These are phyloP conservation scores for Eucalyptus shirleyi DNA, from an alignment of 345 rosid species.

Conservation along the genomic window DNA sequence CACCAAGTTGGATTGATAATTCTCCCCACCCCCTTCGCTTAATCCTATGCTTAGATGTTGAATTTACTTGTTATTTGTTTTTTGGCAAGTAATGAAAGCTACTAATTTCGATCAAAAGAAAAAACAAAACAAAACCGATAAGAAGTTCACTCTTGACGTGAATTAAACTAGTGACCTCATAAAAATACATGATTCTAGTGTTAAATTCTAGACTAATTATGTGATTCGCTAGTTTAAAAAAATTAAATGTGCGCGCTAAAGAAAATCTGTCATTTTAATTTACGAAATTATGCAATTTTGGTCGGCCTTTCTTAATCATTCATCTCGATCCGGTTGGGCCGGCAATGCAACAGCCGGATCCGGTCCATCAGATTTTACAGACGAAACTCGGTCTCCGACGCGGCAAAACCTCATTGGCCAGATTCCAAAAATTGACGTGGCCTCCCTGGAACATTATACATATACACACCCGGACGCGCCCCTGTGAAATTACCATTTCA, in stretches of 20 bases:
- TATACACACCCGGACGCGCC: not conserved
- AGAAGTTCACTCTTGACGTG: fast-evolving
- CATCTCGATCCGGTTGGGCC: not conserved
- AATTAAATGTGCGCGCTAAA: not conserved
- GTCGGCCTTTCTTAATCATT: not conserved
- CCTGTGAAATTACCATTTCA: not conserved
- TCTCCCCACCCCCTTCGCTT: too few relatives aligned
- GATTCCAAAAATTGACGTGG: not conserved
- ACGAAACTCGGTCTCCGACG: not conserved
- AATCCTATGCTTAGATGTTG: too few relatives aligned
- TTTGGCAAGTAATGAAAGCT: too few relatives aligned
- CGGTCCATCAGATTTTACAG: not conserved
- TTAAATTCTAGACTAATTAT: not conserved
- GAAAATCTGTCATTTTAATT: not conserved
- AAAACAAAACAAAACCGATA: fast-evolving
- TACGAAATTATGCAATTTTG: not conserved
- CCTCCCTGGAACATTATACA: not conserved
- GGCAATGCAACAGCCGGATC: not conserved
- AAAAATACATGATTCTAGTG: not conserved
- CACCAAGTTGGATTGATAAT: too few relatives aligned
- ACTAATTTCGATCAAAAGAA: too few relatives aligned
- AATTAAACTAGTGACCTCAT: not conserved
- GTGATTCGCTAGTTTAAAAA: not conserved
- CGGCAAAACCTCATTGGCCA: not conserved
- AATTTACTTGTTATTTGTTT: too few relatives aligned